These are phyloP conservation scores for Pyronema omphalodes DNA, from an alignment of 495 filamentous ascomycete species.

Conservation along the genomic window DNA sequence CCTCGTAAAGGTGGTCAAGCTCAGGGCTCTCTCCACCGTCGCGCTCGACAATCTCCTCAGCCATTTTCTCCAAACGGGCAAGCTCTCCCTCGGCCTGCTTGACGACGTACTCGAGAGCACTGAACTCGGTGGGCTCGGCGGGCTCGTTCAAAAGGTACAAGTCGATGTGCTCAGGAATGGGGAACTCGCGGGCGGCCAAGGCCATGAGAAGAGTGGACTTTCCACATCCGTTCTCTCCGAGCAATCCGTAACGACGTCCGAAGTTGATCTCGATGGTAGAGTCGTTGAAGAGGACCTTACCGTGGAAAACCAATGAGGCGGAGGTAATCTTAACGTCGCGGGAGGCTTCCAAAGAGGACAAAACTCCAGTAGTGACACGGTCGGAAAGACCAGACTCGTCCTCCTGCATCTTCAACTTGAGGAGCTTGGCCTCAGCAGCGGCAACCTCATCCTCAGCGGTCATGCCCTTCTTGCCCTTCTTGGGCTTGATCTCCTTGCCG, in stretches of 20 bases:
- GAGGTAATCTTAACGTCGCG: slow-evolving; percentile 95
- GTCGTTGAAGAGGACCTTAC: slow-evolving; percentile 85
- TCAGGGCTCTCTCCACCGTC: slow-evolving; percentile 80
- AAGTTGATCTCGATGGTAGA: slow-evolving; percentile 84
- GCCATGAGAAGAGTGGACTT: slow-evolving; percentile 95
- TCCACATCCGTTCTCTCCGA: slow-evolving; percentile 97
- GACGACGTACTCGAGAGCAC: slow-evolving; percentile 93
- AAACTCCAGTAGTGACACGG: slow-evolving; percentile 92
- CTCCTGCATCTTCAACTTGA: slow-evolving; percentile 64
- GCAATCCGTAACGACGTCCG: slow-evolving; percentile 77
- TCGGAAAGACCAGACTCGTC: slow-evolving; percentile 93
- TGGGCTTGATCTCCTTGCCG: slow-evolving; percentile 53
- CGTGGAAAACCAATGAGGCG: slow-evolving; percentile 86
- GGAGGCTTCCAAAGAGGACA: slow-evolving; percentile 63
- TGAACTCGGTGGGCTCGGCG: slow-evolving; percentile 71
- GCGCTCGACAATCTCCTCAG: slow-evolving; percentile 78
- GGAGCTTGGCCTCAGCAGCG: slow-evolving; percentile 15
- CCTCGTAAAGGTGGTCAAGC: slow-evolving; percentile 92
- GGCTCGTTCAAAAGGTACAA: slow-evolving; percentile 98
- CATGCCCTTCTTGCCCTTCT: slow-evolving; percentile 55
- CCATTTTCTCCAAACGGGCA: slow-evolving; percentile 66
- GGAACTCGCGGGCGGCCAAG: slow-evolving; percentile 82
- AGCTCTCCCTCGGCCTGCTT: slow-evolving; percentile 88
- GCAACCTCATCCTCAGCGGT: slow-evolving; percentile 46
- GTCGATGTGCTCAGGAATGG: slow-evolving; percentile 90